Base-by-base conservation (phyloP, 495 filamentous ascomycete genomes). In the Aspergillus campestris region DNA sequence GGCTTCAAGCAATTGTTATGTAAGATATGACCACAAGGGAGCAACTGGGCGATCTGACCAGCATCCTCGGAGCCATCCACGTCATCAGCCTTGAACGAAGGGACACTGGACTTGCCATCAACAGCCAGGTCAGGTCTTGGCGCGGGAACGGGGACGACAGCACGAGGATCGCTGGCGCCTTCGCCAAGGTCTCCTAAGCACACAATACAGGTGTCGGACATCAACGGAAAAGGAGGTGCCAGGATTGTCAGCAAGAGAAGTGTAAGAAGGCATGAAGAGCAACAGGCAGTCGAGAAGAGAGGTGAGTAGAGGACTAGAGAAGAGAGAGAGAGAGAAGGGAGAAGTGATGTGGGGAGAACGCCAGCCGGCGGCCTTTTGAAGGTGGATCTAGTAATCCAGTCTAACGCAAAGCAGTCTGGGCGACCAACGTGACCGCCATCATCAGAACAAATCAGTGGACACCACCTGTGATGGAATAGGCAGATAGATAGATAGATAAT, bases 201-300 rank as follows among this genome's bases (percentile, higher is more conserved):
- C 64, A 96, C 86, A 71, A 94, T 95, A 74, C 89, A 95, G 57
- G 88, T 87, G 65, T 94, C 89, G 71, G 86, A 86, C 89, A 92
- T 91, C 60, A 62, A 67, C 62, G 58, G 63, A 59, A 47, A 60
- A 52, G 50, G 50, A 52, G 42, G 54, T 61, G 53, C 51, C 57
- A 63, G 57, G 53, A 32, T 44, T 56, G 45, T 58, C 42, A 46
- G 49, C 50, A 52, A 56, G 42, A 38, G 44, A 60, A 48, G 51
- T 62, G 53, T 56, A 50, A 60, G 60, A 58, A 66, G 69, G 68
- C 70, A 73, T 73, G 62, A 71, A 71, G 69, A 69, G 58, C 61
- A 65, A 50, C 50, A 60, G 48, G 51, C 40, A 47, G 31, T 45
- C 46, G 42, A 48, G 51, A 45, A 40, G 29, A 31, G 33, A 28